Evolutionary conservation across 768 basidiomycete genomes (phyloP), one percentile per base, ranked within the genome.

Genomic region (Rossbeevera mucosa): DNA sequence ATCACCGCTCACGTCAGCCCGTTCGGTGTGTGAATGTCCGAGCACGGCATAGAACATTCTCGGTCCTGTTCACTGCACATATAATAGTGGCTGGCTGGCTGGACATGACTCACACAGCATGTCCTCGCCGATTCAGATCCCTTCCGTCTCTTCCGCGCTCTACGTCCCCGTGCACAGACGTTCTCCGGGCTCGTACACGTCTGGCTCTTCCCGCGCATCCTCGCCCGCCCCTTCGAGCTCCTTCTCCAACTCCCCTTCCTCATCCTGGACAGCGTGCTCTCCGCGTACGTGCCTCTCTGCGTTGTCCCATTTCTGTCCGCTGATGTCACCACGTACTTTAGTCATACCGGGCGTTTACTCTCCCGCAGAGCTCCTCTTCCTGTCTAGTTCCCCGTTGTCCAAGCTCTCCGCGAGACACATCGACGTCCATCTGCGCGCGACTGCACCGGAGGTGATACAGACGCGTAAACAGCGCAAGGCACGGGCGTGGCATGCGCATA

Each of bases 111-210:
- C 52, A 31, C 22, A 46, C 56, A 43, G 31, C 33, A 69, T 72
- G 68, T 64, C 70, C 33, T 61, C 60, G 4, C 53, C 66, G 5
- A 54, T 66, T 48, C 24, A 54, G 7, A 55, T 59, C 28, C 53
- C 59, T 22, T 45, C 24, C 43, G 1, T 47, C 14, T 24, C 64
- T 28, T 38, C 57, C 29, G 28, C 16, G 7, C 61, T 72, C 26
- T 78, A 78, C 50, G 48, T 77, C 31, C 76, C 77, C 22, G 52
- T 77, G 0, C 75, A 78, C 47, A 71, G 65, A 55, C 72, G 76
- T 28, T 44, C 49, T 0, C 59, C 28, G 20, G 60, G 62, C 52
- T 59, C 53, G 8, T 56, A 44, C 43, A 48, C 58, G 18, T 53
- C 69, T 18, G 25, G 29, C 25, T 53, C 51, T 18, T 59, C 63